Conservation (phyloP, 192 early-diverging fungal species). For the Blastocladiella britannica region DNA sequence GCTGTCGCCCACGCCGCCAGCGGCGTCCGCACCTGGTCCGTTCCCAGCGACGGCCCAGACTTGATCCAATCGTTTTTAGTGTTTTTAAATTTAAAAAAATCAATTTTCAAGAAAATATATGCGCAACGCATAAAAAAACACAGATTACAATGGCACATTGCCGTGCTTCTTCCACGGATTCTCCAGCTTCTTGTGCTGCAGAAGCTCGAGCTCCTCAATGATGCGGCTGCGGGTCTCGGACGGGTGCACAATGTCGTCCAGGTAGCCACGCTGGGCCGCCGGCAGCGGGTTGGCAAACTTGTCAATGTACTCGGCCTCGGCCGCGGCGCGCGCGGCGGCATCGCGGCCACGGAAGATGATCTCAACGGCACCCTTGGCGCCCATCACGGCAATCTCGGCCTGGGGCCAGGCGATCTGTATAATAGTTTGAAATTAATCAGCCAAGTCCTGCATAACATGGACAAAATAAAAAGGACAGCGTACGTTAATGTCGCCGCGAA, state of each 20-base stretch:
- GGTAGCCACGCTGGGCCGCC: conserved; percentile 70
- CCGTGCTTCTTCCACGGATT: conserved; percentile 88
- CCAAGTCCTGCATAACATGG: conserved; percentile 1
- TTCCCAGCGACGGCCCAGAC: no score
- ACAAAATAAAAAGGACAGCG: not conserved
- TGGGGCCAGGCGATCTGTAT: conserved; percentile 84
- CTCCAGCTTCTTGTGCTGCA: conserved; percentile 48
- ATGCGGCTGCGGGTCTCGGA: conserved; percentile 50
- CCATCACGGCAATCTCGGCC: conserved; percentile 98
- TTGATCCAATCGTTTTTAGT: no score
- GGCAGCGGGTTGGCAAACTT: conserved; percentile 88
- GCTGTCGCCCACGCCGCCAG: no score
- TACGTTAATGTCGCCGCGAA: conserved; percentile 51
- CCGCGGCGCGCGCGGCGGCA: conserved; percentile 25
- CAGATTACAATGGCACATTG: conserved; percentile 64
- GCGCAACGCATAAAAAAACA: not conserved
- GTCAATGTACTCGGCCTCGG: conserved; percentile 68
- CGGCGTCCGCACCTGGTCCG: no score
- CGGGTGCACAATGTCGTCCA: conserved; percentile 60
- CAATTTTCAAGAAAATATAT: not conserved
- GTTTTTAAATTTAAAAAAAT: conserved; percentile 1
- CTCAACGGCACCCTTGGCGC: conserved; percentile 88
- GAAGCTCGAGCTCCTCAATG: conserved; percentile 69
- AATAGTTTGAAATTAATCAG: conserved; percentile 23
- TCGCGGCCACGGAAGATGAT: conserved; percentile 66